Percentiles rank a stretch among this genome's conserved stretches.
Conservation (phyloP, 257 asterid species). For the Nemophila menziesii region DNA sequence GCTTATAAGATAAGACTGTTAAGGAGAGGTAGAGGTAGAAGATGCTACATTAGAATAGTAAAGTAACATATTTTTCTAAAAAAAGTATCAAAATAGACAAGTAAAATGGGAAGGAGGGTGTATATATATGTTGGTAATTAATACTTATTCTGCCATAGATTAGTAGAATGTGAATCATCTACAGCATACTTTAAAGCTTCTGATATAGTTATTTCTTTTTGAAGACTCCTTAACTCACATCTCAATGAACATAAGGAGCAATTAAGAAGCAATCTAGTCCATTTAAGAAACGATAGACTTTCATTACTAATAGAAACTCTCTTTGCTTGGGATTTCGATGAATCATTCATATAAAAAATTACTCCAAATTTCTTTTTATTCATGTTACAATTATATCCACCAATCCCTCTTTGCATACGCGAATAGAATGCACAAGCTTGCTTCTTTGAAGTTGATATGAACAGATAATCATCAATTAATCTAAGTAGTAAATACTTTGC, state of each 20-base stretch:
- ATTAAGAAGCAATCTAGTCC: slow-evolving; percentile 87
- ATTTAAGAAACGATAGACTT: slow-evolving; percentile 62
- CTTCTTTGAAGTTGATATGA: slow-evolving; percentile 65
- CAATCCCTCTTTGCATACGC: slow-evolving; percentile 60
- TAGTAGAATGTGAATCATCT: slow-evolving; percentile 50
- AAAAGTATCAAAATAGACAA: too few relatives aligned
- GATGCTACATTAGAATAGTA: too few relatives aligned
- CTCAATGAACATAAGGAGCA: slow-evolving; percentile 30
- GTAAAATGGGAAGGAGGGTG: too few relatives aligned
- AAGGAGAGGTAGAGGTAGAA: too few relatives aligned
- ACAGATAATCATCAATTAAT: slow-evolving; percentile 69
- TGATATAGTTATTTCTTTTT: slow-evolving; percentile 22
- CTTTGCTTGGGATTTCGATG: slow-evolving; percentile 24
- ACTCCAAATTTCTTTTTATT: slow-evolving; percentile 61
- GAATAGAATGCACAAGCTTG: slow-evolving; percentile 68
- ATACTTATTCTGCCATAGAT: slow-evolving; percentile 54
- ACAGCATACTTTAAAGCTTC: slow-evolving; percentile 48
- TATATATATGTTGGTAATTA: too few relatives aligned
- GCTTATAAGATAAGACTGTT: too few relatives aligned
- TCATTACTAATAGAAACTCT: slow-evolving; percentile 49
- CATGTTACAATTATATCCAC: slow-evolving; percentile 74
- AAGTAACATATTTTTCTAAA: too few relatives aligned
- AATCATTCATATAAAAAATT: slow-evolving; percentile 34
- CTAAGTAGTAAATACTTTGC: slow-evolving; percentile 50
- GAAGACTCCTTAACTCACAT: slow-evolving; percentile 28